Percentiles rank a stretch among this genome's conserved stretches.
Evolutionary conservation across 139 green algal genomes (phyloP).

Genomic region (Chlamydomonas sp.): DNA sequence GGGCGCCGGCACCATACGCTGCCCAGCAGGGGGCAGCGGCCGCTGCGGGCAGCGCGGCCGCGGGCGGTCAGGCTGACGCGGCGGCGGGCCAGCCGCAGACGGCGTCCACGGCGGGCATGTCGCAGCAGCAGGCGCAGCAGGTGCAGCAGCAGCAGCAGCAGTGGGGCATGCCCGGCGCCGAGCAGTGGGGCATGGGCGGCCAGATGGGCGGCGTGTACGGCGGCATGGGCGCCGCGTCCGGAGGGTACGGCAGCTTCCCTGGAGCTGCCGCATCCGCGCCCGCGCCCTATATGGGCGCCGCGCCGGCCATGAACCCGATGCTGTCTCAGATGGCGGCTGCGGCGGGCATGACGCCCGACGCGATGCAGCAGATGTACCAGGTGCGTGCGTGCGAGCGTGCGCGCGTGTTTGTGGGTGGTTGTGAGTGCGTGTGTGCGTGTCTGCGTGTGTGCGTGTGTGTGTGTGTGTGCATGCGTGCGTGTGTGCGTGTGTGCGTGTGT

Average conservation of each 20-base stretch:
- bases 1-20: too few relatives aligned
- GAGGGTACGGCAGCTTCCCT: too few relatives aligned
- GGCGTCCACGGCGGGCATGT: too few relatives aligned
- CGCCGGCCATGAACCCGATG: neutral
- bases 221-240: too few relatives aligned
- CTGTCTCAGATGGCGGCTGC: conserved; percentile 9
- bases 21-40: too few relatives aligned
- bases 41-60: too few relatives aligned
- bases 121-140: too few relatives aligned
- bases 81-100: too few relatives aligned
- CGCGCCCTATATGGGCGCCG: neutral
- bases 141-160: neutral
- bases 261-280: neutral
- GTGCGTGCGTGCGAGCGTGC: neutral
- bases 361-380: conserved; percentile 20
- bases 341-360: conserved; percentile 9
- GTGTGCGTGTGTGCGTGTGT: too few relatives aligned
- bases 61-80: too few relatives aligned
- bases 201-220: neutral
- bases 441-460: too few relatives aligned
- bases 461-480: too few relatives aligned
- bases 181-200: neutral
- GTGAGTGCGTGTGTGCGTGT: conserved; percentile 4
- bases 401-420: neutral
- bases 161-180: neutral